Evolutionary conservation across 352 stramenopile species (phyloP).

Genomic region (Phytopythium ostracodes): DNA sequence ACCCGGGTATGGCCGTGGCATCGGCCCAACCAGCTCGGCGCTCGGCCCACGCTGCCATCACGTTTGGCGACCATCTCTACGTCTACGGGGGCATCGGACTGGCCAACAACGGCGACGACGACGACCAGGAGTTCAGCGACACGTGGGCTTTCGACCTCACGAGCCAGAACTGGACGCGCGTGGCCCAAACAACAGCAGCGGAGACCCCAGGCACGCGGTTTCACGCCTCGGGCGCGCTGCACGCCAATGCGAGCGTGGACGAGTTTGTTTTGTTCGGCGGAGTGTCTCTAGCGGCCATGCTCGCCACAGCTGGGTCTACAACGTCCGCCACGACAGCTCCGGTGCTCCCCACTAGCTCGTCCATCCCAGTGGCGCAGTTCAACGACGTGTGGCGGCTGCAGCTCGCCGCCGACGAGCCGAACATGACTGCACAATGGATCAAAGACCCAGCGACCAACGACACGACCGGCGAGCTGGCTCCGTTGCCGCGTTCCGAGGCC

Average conservation of each 20-base stretch:
- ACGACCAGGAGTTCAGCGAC: constrained; percentile 62
- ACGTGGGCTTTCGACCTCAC: constrained; percentile 62
- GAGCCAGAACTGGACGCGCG: constrained; percentile 24
- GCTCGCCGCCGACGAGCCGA: constrained; percentile 14
- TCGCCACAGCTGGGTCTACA: not conserved
- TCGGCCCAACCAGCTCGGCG: constrained; percentile 35
- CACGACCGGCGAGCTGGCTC: constrained; percentile 9
- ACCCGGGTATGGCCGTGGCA: constrained; percentile 12
- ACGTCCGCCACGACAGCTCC: not conserved
- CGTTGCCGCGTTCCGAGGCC: constrained; percentile 43
- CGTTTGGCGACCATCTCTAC: constrained; percentile 50
- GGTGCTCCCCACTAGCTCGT: constrained; percentile 2
- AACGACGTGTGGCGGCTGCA: constrained; percentile 52
- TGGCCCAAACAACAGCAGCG: constrained; percentile 10
- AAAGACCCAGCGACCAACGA: constrained; percentile 21
- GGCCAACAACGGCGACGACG: constrained; percentile 14
- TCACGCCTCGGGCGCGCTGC: constrained; percentile 34
- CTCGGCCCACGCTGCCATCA: constrained; percentile 45
- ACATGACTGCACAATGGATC: constrained; percentile 18
- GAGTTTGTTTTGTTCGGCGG: constrained; percentile 56
- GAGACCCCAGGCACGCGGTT: constrained; percentile 33
- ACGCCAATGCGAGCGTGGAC: constrained; percentile 32
- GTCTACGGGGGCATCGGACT: constrained; percentile 57
- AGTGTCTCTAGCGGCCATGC: constrained; percentile 27
- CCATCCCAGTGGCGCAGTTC: constrained; percentile 34